Base-by-base conservation (phyloP, 225 moss, liverwort and hornwort genomes). In the Antitrichia curtipendula region DNA sequence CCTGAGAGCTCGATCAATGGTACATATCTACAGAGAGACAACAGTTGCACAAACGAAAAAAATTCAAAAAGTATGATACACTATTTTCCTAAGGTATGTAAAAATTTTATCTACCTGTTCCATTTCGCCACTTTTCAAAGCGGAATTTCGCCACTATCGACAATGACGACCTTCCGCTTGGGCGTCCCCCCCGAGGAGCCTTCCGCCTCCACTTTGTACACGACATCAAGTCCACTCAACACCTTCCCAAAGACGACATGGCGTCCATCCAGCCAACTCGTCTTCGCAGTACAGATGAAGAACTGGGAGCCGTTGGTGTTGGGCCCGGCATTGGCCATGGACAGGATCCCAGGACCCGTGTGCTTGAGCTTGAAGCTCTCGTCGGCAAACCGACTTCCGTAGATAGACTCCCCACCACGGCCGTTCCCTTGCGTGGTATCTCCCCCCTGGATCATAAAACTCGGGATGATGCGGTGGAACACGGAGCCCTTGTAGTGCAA, bases 381-480 rank as follows among this genome's bases (percentile, higher is more conserved):
- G 62, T 98, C 96, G 20, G 93, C 95, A 59, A 98, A 98, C 75
- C 94, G 95, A 36, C 90, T 50, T 16, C 97, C 97, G 83, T 95
- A 96, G 31, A 98, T 96, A 6, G 96, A 96, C 69, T 98, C 97
- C 66, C 96, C 95, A 38, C 97, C 97, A 52, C 94, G 89, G 28
- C 96, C 96, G 78, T 96, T 96, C 36, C 97, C 96, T 61, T 95
- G 94, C 29, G 97, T 97, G 24, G 90, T 92, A 58, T 96, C 95
- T 24, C 97, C 96, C 23, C 97, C 96, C 86, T 98, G 96, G 80
- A 98, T 92, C 97, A 96, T 98, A 72, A 98, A 98, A 74, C 94
- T 93, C 31, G 96, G 96, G 61, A 96, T 98, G 68, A 98, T 94
- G 53, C 96, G 94, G 85, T 98, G 96, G 80, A 98, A 94, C 14